phyloP scores from a whole-genome alignment of 345 rosid genomes.

The Rhodomyrtus tomentosa region DNA sequence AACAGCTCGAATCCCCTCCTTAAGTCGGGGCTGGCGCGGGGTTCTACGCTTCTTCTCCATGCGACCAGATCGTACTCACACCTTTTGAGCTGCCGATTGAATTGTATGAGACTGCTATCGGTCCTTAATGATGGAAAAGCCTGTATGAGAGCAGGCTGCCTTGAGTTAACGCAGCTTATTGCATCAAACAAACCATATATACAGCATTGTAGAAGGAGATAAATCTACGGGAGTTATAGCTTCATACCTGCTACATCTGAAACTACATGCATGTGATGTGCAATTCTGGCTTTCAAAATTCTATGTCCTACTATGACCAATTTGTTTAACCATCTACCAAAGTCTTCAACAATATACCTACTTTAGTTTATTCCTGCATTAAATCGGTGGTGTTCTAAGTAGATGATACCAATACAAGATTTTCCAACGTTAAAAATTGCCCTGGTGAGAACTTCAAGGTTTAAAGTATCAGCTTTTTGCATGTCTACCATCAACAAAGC shows the following conservation, averaged over 20 bases:
- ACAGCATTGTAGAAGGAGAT: not conserved
- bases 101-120: slow-evolving; percentile 78
- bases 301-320: not conserved
- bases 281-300: not conserved
- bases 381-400: not conserved
- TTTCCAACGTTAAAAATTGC: not conserved
- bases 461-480: not conserved
- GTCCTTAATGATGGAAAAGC: slow-evolving; percentile 79
- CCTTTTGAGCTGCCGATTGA: slow-evolving; percentile 88
- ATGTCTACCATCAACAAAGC: not conserved
- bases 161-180: not conserved
- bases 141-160: slow-evolving; percentile 17
- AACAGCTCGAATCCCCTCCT: slow-evolving; percentile 65
- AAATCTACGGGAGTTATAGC: not conserved
- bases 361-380: not conserved
- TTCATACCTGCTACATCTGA: not conserved
- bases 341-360: not conserved
- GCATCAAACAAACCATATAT: not conserved
- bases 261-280: not conserved
- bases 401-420: not conserved
- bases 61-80: slow-evolving; percentile 76
- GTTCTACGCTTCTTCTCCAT: slow-evolving; percentile 76
- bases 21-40: slow-evolving; percentile 73
- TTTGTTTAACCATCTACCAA: not conserved
- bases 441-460: not conserved